These are phyloP conservation scores for Cryptosporidium parvum DNA, from an alignment of 169 alveolate genomes.

Conservation along the genomic window DNA sequence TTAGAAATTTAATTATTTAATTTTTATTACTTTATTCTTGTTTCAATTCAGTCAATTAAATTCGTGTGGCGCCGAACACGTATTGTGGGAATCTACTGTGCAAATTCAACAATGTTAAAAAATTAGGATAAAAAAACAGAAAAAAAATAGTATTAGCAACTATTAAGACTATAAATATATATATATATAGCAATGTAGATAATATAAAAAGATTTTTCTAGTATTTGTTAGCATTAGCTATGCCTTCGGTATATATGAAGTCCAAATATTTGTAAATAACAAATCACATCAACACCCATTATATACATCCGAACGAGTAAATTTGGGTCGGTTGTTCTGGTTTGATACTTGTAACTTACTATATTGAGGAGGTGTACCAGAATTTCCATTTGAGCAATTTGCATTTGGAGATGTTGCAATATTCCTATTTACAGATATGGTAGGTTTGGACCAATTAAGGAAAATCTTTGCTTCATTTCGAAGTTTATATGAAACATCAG, in stretches of 20 bases:
- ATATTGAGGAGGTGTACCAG: not conserved
- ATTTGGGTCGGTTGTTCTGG: not conserved
- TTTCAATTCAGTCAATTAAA: not conserved
- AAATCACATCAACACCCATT: slow-evolving; percentile 4
- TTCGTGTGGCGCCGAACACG: not conserved
- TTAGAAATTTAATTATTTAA: too few species aligned
- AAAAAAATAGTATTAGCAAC: too few species aligned
- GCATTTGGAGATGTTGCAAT: slow-evolving; percentile 4
- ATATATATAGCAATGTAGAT: not conserved
- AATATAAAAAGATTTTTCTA: not conserved
- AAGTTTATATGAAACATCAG: not conserved
- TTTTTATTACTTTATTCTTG: too few species aligned
- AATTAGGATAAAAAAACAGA: too few species aligned
- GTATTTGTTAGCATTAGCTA: slow-evolving; percentile 1
- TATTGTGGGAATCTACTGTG: not conserved
- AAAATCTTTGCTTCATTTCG: slow-evolving; percentile 1
- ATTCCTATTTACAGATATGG: not conserved
- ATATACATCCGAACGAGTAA: slow-evolving; percentile 10
- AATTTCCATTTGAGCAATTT: not conserved
- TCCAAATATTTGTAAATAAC: not conserved
- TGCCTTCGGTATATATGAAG: not conserved
- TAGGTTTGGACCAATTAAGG: slow-evolving; percentile 1
- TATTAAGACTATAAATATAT: not conserved
- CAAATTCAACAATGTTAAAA: too few species aligned
- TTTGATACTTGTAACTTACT: slow-evolving; percentile 6